Evolutionary conservation across 75 land plant genomes (phyloP), one percentile per base, ranked within the genome.

Genomic region (Gnetum montanum): DNA sequence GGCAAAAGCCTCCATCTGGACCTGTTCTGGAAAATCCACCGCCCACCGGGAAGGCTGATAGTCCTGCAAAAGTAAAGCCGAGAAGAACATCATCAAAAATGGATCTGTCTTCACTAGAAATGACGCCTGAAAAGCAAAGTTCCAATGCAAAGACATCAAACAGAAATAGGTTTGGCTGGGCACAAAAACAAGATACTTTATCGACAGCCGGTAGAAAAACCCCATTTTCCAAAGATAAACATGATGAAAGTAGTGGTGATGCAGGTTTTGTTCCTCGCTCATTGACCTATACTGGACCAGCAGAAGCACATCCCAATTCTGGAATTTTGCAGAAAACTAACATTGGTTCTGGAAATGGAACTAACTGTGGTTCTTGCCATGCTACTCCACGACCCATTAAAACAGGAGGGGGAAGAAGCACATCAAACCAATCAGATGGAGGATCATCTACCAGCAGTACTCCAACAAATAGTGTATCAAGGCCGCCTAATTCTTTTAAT

Each of bases 401-500:
- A 64, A 48, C 60, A 2, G 48, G 59, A 26, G 77, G 75, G 57
- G n/a, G n/a, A n/a, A 70, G 56, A 52, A 62, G 67, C 1, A 52
- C 31, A 41, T 69, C 73, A 0, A 47, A 38, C 34, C 67, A 75
- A 44, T 71, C 79, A 0, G 84, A 73, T 29, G 52, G 65, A 24
- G 64, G 70, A 56, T 40, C n/a, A n/a, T 77, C 80, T n/a, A 68
- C 68, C 4, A 75, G 72, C 13, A 75, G 55, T 44, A 82, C 85
- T n/a, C 85, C 90, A 3, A 70, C 82, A 0, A 82, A 72, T 62
- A 82, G 85, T 54, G 86, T 78, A 3, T 36, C 46, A 18, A 78
- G 73, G 69, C 75, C 79, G 31, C 57, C 12, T 57, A 49, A 16
- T 16, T 24, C 23, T 5, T 16, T 13, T 27, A 18, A 10, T 1